phyloP scores from a whole-genome alignment of 2,329 filamentous ascomycete species.

The Huntiella abstrusa region DNA sequence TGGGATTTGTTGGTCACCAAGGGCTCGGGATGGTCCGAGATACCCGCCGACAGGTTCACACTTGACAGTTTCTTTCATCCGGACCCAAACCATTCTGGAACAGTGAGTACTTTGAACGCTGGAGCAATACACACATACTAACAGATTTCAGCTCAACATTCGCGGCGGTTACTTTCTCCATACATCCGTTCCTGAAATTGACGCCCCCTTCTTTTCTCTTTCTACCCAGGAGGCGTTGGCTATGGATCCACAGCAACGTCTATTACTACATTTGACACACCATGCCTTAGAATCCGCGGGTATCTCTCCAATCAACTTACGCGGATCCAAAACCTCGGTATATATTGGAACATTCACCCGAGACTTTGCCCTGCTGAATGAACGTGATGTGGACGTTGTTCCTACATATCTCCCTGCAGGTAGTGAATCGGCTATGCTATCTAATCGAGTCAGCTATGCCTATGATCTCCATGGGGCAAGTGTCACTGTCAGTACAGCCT shows the following conservation, averaged over 20 bases:
- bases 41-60: constrained; percentile 28
- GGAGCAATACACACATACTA: too few species aligned
- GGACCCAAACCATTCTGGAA: constrained; percentile 4
- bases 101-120: neutral
- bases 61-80: constrained; percentile 22
- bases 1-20: constrained; percentile 20
- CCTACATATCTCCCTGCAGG: constrained; percentile 20
- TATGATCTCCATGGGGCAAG: constrained; percentile 20
- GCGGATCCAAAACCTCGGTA: constrained; percentile 16
- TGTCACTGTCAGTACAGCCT: constrained; percentile 19
- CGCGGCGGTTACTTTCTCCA: constrained; percentile 16
- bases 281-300: constrained; percentile 19
- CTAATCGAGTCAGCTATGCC: constrained; percentile 19
- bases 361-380: constrained; percentile 14
- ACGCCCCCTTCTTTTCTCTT: constrained; percentile 16
- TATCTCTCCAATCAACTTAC: constrained; percentile 16
- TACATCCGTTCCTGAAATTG: constrained; percentile 15
- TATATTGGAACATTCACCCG: constrained; percentile 16
- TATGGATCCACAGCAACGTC: constrained; percentile 17
- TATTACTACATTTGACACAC: constrained; percentile 15
- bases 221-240: constrained; percentile 13
- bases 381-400: constrained; percentile 16
- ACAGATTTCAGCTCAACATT: neutral
- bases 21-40: constrained; percentile 21
- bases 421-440: constrained; percentile 15